phyloP scores from a whole-genome alignment of 805 yeast species.

The Kazachstania viticola region DNA sequence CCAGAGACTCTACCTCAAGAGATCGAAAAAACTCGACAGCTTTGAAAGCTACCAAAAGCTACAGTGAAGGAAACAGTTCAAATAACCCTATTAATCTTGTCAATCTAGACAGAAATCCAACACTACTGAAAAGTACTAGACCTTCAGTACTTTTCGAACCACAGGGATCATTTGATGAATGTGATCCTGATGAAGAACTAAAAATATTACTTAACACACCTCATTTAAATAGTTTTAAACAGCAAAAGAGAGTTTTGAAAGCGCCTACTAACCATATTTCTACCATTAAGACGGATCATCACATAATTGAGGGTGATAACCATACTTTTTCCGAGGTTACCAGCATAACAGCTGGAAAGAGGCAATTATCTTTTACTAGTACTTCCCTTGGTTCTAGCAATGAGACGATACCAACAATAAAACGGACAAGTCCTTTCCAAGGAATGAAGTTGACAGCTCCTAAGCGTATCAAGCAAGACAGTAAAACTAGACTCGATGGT shows the following conservation, averaged over 20 bases:
- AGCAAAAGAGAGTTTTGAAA: not conserved
- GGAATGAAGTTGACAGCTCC: slow-evolving; percentile 10
- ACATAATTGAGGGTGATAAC: slow-evolving; percentile 3
- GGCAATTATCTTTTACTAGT: slow-evolving; percentile 13
- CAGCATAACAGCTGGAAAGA: slow-evolving; percentile 4
- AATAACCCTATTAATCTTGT: slow-evolving; percentile 1
- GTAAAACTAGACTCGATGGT: not conserved
- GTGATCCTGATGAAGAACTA: slow-evolving; percentile 17
- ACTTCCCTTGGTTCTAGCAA: slow-evolving; percentile 2
- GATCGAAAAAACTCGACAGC: no score
- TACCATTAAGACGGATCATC: slow-evolving; percentile 3
- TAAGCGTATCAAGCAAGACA: slow-evolving; percentile 11
- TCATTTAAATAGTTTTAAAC: slow-evolving; percentile 19
- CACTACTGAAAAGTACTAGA: slow-evolving; percentile 1
- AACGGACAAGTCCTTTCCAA: slow-evolving; percentile 11
- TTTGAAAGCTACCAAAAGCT: no score
- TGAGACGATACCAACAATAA: slow-evolving; percentile 3
- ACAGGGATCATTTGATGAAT: slow-evolving; percentile 26
- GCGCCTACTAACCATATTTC: slow-evolving; percentile 7
- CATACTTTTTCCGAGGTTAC: slow-evolving; percentile 5
- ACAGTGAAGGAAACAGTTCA: not conserved
- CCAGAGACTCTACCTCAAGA: no score
- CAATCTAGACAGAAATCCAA: not conserved
- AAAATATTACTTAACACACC: slow-evolving; percentile 11
- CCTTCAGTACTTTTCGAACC: slow-evolving; percentile 9